Base-by-base conservation (phyloP, 1,284 basidiomycete species). In the Ceratobasidium sp. region DNA sequence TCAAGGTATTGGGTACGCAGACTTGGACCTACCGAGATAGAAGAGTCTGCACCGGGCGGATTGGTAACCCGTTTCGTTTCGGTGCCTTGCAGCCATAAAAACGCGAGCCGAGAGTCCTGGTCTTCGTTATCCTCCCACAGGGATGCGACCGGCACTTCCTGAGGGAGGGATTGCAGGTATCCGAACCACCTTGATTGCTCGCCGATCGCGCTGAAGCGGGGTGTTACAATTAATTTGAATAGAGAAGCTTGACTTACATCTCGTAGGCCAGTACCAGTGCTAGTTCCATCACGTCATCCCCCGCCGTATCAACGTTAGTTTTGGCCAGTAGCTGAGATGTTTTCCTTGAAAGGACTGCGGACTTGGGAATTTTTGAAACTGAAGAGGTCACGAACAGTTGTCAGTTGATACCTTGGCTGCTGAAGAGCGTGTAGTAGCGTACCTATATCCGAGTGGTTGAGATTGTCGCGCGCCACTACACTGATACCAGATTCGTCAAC, bases 341-440 rank as follows among this genome's bases (percentile, higher is more conserved):
- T 75, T 83, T 83, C 58, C 82, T 82, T 21, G 90, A 92, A 8
- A 92, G 81, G n/a, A 92, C 83, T 48, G 85, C 82, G 69, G 81
- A 76, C 78, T 87, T 90, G 38, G 89, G 87, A 74, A 92, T 91
- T 51, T 82, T 81, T 16, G 87, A 88, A 63, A 92, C 91, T 92
- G 75, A 21, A 40, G 70, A 46, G n/a, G 11, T n/a, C 25, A 38
- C 18, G 42, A 23, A 53, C 12, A 25, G 25, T 23, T 28, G 23
- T 59, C 38, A 38, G 21, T 67, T 44, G 25, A 54, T 53, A 16
- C 14, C 46, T 23, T 49, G 28, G 18, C 28, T 49, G 18, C 23
- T 56, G 42, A 40, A 30, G 30, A 33, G 23, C 12, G 23, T 28
- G 16, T 44, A 11, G 40, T 16, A 14, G 33, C 56, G 14, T 14